Conservation (phyloP, 495 filamentous ascomycete species). For the Neurospora tetrasperma region DNA sequence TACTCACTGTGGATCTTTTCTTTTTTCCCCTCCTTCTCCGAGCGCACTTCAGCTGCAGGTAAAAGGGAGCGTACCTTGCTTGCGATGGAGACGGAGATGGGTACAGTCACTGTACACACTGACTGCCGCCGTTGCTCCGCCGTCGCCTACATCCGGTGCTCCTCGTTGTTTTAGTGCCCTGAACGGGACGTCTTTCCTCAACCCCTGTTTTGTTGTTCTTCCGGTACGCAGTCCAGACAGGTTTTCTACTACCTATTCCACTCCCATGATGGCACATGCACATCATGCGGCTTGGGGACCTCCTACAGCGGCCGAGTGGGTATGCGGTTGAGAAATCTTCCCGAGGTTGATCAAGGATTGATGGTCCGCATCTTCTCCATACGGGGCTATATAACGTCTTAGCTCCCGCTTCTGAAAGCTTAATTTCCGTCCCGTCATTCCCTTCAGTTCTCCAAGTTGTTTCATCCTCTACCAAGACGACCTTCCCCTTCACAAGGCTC, state of each 20-base stretch:
- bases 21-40: not conserved
- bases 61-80: not conserved
- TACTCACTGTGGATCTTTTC: not conserved
- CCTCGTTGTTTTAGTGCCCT: constrained; percentile 2
- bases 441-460: not conserved
- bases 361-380: not conserved
- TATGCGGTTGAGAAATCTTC: not conserved
- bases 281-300: constrained; percentile 13
- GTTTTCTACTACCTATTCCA: constrained; percentile 1
- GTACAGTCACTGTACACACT: not conserved
- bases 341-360: not conserved
- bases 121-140: not conserved
- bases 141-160: not conserved
- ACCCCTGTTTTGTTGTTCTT: constrained; percentile 1
- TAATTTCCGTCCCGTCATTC: not conserved
- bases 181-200: constrained; percentile 1
- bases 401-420: not conserved
- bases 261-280: constrained; percentile 8
- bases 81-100: not conserved
- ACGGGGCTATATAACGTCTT: not conserved
- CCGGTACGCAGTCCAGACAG: constrained; percentile 2
- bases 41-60: not conserved
- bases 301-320: not conserved
- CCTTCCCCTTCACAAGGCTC: not conserved
- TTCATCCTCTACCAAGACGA: not conserved